phyloP scores from a whole-genome alignment of 805 yeast species.

The Saccharomycopsis sp. region DNA sequence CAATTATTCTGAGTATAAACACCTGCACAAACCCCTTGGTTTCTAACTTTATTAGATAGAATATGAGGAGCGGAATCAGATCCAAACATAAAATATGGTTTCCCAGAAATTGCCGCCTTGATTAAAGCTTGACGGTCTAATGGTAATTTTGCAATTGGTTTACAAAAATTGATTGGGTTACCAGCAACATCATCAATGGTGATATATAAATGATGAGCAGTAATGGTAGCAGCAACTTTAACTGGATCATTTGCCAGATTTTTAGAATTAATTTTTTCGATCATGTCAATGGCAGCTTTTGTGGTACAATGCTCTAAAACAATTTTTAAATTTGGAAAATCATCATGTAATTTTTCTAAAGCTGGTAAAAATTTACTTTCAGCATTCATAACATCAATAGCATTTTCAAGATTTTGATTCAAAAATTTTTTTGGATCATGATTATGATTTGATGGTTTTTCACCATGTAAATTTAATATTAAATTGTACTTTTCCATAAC shows the following conservation, averaged over 20 bases:
- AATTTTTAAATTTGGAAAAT: slow-evolving; percentile 14
- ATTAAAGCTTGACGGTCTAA: slow-evolving; percentile 71
- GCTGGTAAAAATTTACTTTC: slow-evolving; percentile 92
- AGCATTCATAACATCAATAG: slow-evolving; percentile 86
- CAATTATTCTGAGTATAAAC: slow-evolving; percentile 86
- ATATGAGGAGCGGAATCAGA: slow-evolving; percentile 99
- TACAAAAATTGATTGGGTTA: slow-evolving; percentile 87
- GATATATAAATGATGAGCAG: slow-evolving; percentile 87
- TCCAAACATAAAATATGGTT: slow-evolving; percentile 90
- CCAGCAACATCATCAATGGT: slow-evolving; percentile 97
- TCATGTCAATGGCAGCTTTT: slow-evolving; percentile 71
- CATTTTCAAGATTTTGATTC: slow-evolving; percentile 38
- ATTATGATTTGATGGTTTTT: slow-evolving; percentile 56
- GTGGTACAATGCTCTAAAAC: slow-evolving; percentile 46
- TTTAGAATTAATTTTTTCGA: slow-evolving; percentile 48
- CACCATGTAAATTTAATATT: slow-evolving; percentile 90
- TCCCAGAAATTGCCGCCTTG: slow-evolving; percentile 83
- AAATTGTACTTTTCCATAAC: slow-evolving; percentile 74
- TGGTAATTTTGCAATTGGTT: slow-evolving; percentile 95
- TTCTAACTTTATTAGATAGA: slow-evolving; percentile 61
- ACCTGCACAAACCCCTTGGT: slow-evolving; percentile 92
- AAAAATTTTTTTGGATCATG: slow-evolving; percentile 1
- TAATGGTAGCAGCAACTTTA: slow-evolving; percentile 81
- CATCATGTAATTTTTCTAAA: slow-evolving; percentile 47
- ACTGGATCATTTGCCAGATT: slow-evolving; percentile 29